Evolutionary conservation across 2,329 filamentous ascomycete genomes (phyloP).

Genomic region (Verticillium dahliae): DNA sequence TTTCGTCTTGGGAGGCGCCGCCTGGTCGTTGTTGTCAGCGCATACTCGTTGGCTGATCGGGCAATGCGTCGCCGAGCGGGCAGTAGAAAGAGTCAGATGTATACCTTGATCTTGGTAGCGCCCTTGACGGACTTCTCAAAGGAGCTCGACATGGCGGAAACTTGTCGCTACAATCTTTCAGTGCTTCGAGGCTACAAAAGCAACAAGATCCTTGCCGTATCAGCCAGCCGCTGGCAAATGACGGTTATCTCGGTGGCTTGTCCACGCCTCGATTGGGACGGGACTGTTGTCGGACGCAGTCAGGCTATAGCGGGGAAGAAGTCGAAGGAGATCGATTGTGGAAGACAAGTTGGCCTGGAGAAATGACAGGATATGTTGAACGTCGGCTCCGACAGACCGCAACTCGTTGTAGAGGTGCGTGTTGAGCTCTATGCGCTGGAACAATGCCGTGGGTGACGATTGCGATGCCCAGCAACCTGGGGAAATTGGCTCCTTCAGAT

Average conservation of each 20-base stretch:
- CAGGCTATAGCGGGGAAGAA: too few species aligned
- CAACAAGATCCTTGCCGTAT: neutral
- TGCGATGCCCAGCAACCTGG: neutral
- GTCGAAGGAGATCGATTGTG: too few species aligned
- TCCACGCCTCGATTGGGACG: too few species aligned
- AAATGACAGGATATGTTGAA: neutral
- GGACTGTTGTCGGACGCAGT: too few species aligned
- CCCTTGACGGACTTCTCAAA: slow-evolving; percentile 99
- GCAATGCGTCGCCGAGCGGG: neutral
- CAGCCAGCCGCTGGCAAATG: neutral
- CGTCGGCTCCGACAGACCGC: neutral
- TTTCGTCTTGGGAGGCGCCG: slow-evolving; percentile 91
- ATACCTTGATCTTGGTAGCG: slow-evolving; percentile 92
- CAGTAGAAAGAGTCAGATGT: neutral
- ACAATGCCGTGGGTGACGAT: neutral
- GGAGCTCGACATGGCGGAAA: slow-evolving; percentile 62
- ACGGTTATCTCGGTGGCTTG: too few species aligned
- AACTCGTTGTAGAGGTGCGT: neutral
- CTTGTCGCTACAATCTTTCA: neutral
- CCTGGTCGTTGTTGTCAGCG: slow-evolving; percentile 9
- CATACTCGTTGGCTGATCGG: slow-evolving; percentile 5
- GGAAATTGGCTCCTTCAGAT: neutral
- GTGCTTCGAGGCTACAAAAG: neutral
- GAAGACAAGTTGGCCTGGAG: too few species aligned
- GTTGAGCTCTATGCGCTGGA: neutral